Percentiles rank a stretch among this genome's conserved stretches.
phyloP scores from a whole-genome alignment of 768 basidiomycete genomes.

The Hericium erinaceus region DNA sequence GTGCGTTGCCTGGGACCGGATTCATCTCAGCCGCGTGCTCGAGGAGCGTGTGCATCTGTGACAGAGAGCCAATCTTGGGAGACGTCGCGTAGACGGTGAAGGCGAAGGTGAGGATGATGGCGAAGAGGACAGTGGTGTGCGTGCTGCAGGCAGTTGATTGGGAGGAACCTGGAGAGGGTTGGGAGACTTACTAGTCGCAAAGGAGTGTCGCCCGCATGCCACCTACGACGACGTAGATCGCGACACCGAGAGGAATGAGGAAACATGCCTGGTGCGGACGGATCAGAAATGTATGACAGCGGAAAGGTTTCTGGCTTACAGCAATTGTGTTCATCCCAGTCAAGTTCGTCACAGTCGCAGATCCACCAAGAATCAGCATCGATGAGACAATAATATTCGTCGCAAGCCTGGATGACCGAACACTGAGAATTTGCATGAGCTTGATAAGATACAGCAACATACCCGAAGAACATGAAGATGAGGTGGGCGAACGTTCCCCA shows the following conservation, averaged over 20 bases:
- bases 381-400: conserved; percentile 91
- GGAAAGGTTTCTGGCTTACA: conserved; percentile 23
- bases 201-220: conserved; percentile 82
- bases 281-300: neutral
- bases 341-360: conserved; percentile 79
- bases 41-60: conserved; percentile 74
- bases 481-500: conserved; percentile 79
- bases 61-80: conserved; percentile 68
- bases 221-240: conserved; percentile 81
- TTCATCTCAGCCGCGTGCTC: conserved; percentile 37
- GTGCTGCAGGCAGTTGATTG: conserved; percentile 37
- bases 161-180: neutral
- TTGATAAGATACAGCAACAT: conserved; percentile 9
- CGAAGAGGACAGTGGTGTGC: conserved; percentile 79
- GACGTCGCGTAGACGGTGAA: conserved; percentile 81
- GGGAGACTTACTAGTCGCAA: conserved; percentile 67
- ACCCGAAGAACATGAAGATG: conserved; percentile 87
- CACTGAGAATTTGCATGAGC: neutral
- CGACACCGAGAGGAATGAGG: conserved; percentile 80
- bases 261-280: conserved; percentile 57
- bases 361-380: conserved; percentile 71
- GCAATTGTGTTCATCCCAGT: conserved; percentile 89
- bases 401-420: conserved; percentile 42
- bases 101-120: conserved; percentile 67
- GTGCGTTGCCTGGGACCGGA: conserved; percentile 76